Conservation (phyloP, 2,329 filamentous ascomycete species). For the Biscogniauxia marginata region DNA sequence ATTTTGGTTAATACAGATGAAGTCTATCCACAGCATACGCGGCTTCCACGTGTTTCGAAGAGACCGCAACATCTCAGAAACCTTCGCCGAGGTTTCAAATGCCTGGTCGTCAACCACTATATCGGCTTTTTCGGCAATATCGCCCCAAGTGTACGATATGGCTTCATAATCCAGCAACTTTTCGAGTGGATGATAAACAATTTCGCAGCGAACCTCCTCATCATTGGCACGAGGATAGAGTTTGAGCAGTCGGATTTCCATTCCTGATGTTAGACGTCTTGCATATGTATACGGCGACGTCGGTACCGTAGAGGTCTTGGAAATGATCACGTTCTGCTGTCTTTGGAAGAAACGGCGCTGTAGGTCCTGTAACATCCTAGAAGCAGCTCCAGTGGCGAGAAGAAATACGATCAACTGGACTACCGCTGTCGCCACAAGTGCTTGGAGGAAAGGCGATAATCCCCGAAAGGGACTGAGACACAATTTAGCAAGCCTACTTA, state of each 20-base stretch:
- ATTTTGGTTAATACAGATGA: constrained; percentile 14
- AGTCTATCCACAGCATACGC: constrained; percentile 17
- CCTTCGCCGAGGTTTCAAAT: constrained; percentile 10
- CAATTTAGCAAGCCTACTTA: background rate
- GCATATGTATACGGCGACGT: background rate
- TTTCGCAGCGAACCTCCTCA: constrained; percentile 3
- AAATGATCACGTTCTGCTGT: background rate
- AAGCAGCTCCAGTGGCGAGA: background rate
- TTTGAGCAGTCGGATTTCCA: constrained; percentile 4
- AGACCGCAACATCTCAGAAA: constrained; percentile 6
- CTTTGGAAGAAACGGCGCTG: background rate
- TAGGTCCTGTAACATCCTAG: background rate
- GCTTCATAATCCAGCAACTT: constrained; percentile 9
- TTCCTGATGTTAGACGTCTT: constrained; percentile 1
- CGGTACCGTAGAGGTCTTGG: background rate
- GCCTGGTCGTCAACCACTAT: constrained; percentile 7
- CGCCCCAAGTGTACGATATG: constrained; percentile 21
- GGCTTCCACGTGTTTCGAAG: constrained; percentile 6
- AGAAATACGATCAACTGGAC: background rate
- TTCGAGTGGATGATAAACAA: constrained; percentile 4
- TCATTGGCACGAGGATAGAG: constrained; percentile 1
- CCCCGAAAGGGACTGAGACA: background rate
- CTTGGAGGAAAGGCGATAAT: background rate
- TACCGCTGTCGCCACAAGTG: background rate
- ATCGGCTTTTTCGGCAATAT: constrained; percentile 2